These are phyloP conservation scores for Microsporum ferrugineum DNA, from an alignment of 2,329 filamentous ascomycete species.

Conservation along the genomic window DNA sequence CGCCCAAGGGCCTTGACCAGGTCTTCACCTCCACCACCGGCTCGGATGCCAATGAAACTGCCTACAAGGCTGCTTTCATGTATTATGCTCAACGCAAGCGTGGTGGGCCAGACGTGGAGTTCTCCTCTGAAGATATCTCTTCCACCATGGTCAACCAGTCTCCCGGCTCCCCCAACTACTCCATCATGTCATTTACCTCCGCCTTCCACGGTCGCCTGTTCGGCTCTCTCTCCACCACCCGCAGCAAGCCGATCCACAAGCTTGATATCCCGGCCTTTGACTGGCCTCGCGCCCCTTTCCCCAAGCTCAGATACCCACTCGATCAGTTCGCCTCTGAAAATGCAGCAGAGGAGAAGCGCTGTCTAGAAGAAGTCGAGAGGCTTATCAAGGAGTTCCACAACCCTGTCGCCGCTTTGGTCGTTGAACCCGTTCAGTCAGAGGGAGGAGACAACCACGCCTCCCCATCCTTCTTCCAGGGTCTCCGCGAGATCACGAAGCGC, in stretches of 20 bases:
- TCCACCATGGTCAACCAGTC: conserved; percentile 70
- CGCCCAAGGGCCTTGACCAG: conserved; percentile 72
- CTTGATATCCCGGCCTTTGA: conserved; percentile 89
- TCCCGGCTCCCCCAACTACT: conserved; percentile 66
- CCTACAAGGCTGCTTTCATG: conserved; percentile 94
- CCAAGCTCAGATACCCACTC: conserved; percentile 73
- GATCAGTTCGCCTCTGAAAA: conserved; percentile 71
- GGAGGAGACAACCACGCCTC: conserved; percentile 91
- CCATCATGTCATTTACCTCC: conserved; percentile 78
- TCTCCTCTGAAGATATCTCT: conserved; percentile 62
- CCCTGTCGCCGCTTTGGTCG: conserved; percentile 67
- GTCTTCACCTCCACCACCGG: conserved; percentile 85
- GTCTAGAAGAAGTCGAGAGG: conserved; percentile 71
- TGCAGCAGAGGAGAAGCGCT: conserved; percentile 65
- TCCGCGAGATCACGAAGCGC: conserved; percentile 62
- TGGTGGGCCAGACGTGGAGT: conserved; percentile 64
- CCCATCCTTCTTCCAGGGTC: conserved; percentile 71
- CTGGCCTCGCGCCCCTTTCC: conserved; percentile 87
- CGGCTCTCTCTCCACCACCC: conserved; percentile 74
- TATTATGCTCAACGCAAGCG: conserved; percentile 72
- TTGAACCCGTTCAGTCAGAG: conserved; percentile 89
- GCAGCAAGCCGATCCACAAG: conserved; percentile 90
- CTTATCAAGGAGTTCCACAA: conserved; percentile 68
- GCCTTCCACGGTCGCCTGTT: conserved; percentile 88
- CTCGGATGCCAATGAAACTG: conserved; percentile 86